A percentile compares a stretch with the other conserved stretches of the same genome.
These are phyloP conservation scores for Boletus rex-veris DNA, from an alignment of 768 basidiomycete species.

Conservation along the genomic window DNA sequence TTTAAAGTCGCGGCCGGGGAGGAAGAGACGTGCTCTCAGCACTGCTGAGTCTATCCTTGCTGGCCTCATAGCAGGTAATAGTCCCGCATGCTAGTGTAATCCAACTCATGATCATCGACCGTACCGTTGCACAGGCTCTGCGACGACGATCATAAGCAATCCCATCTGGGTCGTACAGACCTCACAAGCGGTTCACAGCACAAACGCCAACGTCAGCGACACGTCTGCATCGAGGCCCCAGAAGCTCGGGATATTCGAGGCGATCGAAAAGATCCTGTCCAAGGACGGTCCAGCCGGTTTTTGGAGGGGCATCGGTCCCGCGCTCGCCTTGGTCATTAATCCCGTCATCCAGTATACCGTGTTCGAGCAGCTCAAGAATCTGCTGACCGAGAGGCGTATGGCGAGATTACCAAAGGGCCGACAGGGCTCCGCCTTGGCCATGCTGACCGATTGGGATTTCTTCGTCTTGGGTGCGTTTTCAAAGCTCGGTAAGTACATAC, in stretches of 20 bases:
- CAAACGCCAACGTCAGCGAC: constrained; percentile 34
- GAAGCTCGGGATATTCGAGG: constrained; percentile 65
- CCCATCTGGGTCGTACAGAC: constrained; percentile 98
- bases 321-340: constrained; percentile 90
- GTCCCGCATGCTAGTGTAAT: background rate
- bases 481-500: constrained; percentile 62
- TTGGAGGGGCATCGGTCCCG: constrained; percentile 91
- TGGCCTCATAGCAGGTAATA: constrained; percentile 78
- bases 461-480: constrained; percentile 94
- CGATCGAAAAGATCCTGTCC: constrained; percentile 62
- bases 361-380: constrained; percentile 94
- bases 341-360: constrained; percentile 92
- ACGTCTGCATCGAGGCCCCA: constrained; percentile 40
- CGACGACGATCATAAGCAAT: constrained; percentile 85
- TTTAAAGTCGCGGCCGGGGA: constrained; percentile 50
- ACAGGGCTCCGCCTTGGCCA: constrained; percentile 40
- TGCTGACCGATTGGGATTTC: constrained; percentile 82
- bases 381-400: constrained; percentile 62
- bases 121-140: constrained; percentile 54
- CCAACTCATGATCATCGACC: background rate
- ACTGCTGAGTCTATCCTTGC: constrained; percentile 89
- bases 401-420: constrained; percentile 48
- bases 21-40: constrained; percentile 57
- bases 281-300: constrained; percentile 77
- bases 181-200: constrained; percentile 70